These are phyloP conservation scores for Cladophialophora chaetospira DNA, from an alignment of 2,329 filamentous ascomycete genomes.

Conservation along the genomic window DNA sequence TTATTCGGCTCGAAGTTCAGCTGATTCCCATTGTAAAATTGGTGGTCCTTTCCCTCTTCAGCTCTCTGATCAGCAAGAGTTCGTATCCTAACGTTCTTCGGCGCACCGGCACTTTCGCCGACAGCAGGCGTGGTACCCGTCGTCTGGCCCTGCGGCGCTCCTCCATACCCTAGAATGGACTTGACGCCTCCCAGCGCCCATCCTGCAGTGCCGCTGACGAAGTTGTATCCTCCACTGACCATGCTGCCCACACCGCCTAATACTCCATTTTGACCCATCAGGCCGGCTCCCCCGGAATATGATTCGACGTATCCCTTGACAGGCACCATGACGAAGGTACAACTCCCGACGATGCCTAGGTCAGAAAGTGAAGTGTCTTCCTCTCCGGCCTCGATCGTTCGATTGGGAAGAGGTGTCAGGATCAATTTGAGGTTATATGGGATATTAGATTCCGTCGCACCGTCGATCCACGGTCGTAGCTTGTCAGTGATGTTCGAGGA, in stretches of 20 bases:
- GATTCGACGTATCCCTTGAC: conserved; percentile 63
- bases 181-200: conserved; percentile 47
- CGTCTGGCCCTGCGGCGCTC: not conserved
- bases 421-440: conserved; percentile 87
- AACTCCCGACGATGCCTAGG: conserved; percentile 73
- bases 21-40: conserved; percentile 92
- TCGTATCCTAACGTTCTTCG: conserved; percentile 45
- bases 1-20: conserved; percentile 67
- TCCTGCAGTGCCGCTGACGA: conserved; percentile 48
- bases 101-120: conserved; percentile 20
- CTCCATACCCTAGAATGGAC: conserved; percentile 46
- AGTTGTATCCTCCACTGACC: conserved; percentile 45
- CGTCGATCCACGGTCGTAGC: conserved; percentile 75
- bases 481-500: conserved; percentile 63
- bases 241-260: conserved; percentile 36
- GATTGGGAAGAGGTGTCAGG: conserved; percentile 74
- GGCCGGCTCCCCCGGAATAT: conserved; percentile 46
- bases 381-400: conserved; percentile 71
- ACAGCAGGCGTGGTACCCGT: conserved; percentile 15
- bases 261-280: conserved; percentile 15
- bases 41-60: conserved; percentile 53
- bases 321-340: conserved; percentile 80
- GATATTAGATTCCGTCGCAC: conserved; percentile 30
- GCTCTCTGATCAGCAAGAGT: conserved; percentile 57
- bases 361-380: conserved; percentile 69